A percentile compares a stretch with the other conserved stretches of the same genome.
Evolutionary conservation across 345 rosid species (phyloP).

Genomic region (Syzygium jambos): DNA sequence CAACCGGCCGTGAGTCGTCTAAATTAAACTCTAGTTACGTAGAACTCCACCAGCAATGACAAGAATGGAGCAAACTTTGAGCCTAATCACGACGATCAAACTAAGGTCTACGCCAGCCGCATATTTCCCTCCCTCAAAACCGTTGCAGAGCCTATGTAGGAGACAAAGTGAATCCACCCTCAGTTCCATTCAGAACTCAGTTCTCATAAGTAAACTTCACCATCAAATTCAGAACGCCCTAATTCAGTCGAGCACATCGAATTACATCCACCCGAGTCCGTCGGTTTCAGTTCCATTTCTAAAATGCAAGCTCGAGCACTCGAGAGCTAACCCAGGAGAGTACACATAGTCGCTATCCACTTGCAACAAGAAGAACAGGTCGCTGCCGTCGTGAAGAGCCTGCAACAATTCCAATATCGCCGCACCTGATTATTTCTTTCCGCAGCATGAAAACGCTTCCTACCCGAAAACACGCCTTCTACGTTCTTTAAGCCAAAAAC

Average conservation of each 20-base stretch:
- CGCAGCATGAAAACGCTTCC: not conserved
- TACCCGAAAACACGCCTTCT: not conserved
- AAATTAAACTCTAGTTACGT: not conserved
- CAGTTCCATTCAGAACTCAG: not conserved
- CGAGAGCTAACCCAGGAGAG: conserved; percentile 53
- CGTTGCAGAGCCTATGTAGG: not conserved
- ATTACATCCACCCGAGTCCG: not conserved
- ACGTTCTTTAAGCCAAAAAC: not conserved
- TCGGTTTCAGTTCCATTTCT: not conserved
- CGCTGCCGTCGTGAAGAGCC: conserved; percentile 93
- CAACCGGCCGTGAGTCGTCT: not conserved
- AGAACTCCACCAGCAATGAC: not conserved
- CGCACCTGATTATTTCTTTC: not conserved
- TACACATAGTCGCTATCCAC: conserved; percentile 85
- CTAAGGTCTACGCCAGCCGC: not conserved
- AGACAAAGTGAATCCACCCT: not conserved
- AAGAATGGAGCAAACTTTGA: not conserved
- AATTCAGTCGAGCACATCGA: not conserved
- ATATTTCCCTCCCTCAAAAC: not conserved
- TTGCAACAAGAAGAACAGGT: conserved; percentile 73
- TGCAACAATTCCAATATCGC: conserved; percentile 13
- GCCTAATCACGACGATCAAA: not conserved
- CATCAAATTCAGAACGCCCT: not conserved
- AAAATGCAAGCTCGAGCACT: not conserved
- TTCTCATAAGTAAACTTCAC: not conserved